Percentiles rank a stretch among this genome's conserved stretches.
phyloP scores from a whole-genome alignment of 805 yeast species.

The Schwanniomyces occidentalis region DNA sequence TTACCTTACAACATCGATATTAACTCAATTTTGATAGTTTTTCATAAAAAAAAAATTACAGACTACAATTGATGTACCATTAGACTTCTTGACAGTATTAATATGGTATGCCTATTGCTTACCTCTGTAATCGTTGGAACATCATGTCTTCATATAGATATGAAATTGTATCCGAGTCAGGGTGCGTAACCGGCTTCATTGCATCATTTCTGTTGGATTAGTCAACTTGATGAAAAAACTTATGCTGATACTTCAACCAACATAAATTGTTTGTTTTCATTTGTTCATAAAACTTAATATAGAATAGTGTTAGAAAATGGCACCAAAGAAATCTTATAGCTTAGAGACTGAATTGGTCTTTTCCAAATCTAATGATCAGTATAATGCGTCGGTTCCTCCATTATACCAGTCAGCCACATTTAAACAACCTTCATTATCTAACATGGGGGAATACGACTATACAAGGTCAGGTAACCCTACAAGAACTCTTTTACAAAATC shows the following conservation, averaged over 20 bases:
- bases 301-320: slow-evolving; percentile 8
- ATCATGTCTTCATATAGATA: no score
- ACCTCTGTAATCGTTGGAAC: no score
- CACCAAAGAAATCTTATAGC: slow-evolving; percentile 41
- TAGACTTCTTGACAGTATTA: no score
- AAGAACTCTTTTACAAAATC: slow-evolving; percentile 74
- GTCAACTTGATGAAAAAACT: background rate
- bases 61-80: no score
- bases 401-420: slow-evolving; percentile 94
- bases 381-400: slow-evolving; percentile 83
- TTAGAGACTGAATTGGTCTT: slow-evolving; percentile 72
- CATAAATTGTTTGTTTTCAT: background rate
- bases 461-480: slow-evolving; percentile 96
- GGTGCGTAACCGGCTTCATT: slow-evolving; percentile 8
- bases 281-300: background rate
- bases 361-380: slow-evolving; percentile 61
- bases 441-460: slow-evolving; percentile 72
- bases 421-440: slow-evolving; percentile 70
- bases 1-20: no score
- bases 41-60: no score
- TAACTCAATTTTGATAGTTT: no score
- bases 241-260: background rate
- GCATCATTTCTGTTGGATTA: slow-evolving; percentile 9
- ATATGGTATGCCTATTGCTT: no score
- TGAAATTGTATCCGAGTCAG: no score